These are phyloP conservation scores for Ophiostoma triangulosporum DNA, from an alignment of 2,329 filamentous ascomycete genomes.

Conservation along the genomic window DNA sequence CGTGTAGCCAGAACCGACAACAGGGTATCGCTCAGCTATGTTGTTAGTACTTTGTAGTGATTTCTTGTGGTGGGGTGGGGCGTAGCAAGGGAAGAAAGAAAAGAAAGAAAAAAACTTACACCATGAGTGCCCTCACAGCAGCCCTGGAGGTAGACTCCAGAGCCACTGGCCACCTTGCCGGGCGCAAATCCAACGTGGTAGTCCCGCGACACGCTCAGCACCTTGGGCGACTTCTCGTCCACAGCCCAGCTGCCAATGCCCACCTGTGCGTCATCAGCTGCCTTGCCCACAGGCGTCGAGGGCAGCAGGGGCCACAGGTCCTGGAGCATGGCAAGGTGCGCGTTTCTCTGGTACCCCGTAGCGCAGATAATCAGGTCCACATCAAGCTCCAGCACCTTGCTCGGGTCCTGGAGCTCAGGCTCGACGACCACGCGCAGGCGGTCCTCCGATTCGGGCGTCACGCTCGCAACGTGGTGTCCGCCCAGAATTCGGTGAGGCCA, in stretches of 20 bases:
- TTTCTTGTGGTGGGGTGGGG: constrained; percentile 1
- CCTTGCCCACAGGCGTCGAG: constrained; percentile 17
- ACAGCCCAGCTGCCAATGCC: constrained; percentile 16
- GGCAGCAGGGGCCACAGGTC: constrained; percentile 54
- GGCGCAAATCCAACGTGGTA: constrained; percentile 63
- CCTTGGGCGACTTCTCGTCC: constrained; percentile 19
- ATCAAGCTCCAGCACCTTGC: constrained; percentile 46
- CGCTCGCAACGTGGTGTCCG: constrained; percentile 49
- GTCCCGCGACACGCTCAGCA: constrained; percentile 59
- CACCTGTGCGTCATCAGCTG: background rate
- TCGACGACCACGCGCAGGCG: constrained; percentile 46
- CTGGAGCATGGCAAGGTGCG: constrained; percentile 65
- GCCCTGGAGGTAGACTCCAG: constrained; percentile 84
- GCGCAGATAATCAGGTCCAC: constrained; percentile 76
- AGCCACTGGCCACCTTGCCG: constrained; percentile 53
- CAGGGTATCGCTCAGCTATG: constrained; percentile 63
- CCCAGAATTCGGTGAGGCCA: constrained; percentile 77
- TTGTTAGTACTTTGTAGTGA: constrained; percentile 1
- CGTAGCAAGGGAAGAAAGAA: background rate
- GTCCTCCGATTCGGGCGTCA: constrained; percentile 34
- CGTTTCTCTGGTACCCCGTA: constrained; percentile 69
- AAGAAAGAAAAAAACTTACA: constrained; percentile 37
- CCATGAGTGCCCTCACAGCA: constrained; percentile 90
- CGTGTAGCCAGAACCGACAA: constrained; percentile 65
- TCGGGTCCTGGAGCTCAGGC: constrained; percentile 18